phyloP scores from a whole-genome alignment of 2,329 filamentous ascomycete genomes.

The Davidsoniella eucalypti region DNA sequence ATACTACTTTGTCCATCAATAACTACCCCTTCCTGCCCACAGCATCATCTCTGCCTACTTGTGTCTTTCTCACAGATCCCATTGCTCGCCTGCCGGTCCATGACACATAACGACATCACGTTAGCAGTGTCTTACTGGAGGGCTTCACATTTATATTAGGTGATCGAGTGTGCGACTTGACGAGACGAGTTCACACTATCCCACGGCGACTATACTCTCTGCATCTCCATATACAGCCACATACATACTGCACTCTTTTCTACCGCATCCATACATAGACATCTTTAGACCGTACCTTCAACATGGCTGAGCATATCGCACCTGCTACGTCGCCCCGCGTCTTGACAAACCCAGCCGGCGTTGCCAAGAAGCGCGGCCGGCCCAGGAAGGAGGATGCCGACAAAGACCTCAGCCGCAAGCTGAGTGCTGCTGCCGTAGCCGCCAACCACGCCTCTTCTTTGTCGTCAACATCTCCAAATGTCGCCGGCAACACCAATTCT shows the following conservation, averaged over 20 bases:
- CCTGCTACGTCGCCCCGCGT: neutral
- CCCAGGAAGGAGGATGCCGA: slow-evolving; percentile 9
- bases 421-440: neutral
- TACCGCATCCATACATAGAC: neutral
- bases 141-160: neutral
- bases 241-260: neutral
- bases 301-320: neutral
- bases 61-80: too few species aligned
- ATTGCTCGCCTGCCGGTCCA: neutral
- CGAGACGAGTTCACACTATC: neutral
- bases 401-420: slow-evolving; percentile 3
- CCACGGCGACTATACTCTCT: neutral
- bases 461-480: too few species aligned
- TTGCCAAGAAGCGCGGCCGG: slow-evolving; percentile 11
- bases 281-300: neutral
- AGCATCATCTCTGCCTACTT: too few species aligned
- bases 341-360: neutral
- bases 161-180: neutral
- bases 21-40: too few species aligned
- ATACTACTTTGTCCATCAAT: too few species aligned
- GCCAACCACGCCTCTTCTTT: neutral
- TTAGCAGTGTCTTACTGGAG: neutral
- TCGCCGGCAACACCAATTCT: neutral
- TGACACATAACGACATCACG: neutral
- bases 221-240: neutral